phyloP scores from a whole-genome alignment of 1,139 yeast species.

The Diutina mesorugosa region DNA sequence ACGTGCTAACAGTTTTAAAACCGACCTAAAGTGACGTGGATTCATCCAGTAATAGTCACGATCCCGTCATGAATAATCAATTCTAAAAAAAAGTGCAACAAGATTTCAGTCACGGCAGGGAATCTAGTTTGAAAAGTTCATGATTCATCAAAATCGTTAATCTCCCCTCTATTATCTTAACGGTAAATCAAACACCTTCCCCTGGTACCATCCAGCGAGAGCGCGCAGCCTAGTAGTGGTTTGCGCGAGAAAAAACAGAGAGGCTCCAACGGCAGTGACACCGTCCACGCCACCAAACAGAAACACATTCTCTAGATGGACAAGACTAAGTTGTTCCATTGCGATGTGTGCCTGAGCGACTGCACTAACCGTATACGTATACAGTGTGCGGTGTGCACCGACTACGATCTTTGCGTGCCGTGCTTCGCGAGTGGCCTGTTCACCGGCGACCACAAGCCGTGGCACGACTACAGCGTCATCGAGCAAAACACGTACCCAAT shows the following conservation, averaged over 20 bases:
- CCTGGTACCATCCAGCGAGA: background rate
- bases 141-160: no score
- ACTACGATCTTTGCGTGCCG: slow-evolving; percentile 92
- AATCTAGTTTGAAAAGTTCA: no score
- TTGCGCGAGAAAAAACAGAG: background rate
- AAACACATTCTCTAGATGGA: slow-evolving; percentile 6
- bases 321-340: slow-evolving; percentile 52
- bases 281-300: background rate
- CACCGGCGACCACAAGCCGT: slow-evolving; percentile 83
- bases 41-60: no score
- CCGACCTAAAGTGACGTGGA: no score
- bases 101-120: no score
- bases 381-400: slow-evolving; percentile 83
- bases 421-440: slow-evolving; percentile 81
- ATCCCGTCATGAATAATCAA: no score
- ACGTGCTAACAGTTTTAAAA: no score
- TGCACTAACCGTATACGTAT: slow-evolving; percentile 87
- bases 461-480: slow-evolving; percentile 83
- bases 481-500: slow-evolving; percentile 95
- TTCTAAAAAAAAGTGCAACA: no score
- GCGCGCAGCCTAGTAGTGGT: background rate
- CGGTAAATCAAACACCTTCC: no score
- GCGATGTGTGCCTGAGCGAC: slow-evolving; percentile 92
- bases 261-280: background rate
- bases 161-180: no score